phyloP scores from a whole-genome alignment of 352 stramenopile species.

The Pythium myriotylum region DNA sequence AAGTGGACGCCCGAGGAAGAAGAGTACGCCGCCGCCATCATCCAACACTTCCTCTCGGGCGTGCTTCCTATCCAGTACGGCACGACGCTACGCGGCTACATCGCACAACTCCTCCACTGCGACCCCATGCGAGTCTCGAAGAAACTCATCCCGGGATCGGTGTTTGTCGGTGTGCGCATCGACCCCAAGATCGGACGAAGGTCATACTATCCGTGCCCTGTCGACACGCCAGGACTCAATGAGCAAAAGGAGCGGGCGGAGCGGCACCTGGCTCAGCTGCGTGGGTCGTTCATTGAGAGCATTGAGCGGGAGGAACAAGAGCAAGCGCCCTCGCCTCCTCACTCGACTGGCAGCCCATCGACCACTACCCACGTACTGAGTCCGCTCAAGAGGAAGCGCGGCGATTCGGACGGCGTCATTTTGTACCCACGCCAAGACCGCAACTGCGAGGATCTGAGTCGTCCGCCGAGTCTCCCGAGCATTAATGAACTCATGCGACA shows the following conservation, averaged over 20 bases:
- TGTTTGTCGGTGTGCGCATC: constrained; percentile 68
- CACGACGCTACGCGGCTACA: constrained; percentile 65
- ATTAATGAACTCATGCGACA: neutral
- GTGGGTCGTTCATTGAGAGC: constrained; percentile 51
- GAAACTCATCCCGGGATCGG: constrained; percentile 59
- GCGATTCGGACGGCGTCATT: neutral
- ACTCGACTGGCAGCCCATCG: neutral
- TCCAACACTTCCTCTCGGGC: constrained; percentile 68
- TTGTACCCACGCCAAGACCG: neutral
- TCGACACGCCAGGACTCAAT: constrained; percentile 45
- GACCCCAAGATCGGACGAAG: constrained; percentile 67
- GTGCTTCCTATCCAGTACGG: constrained; percentile 68
- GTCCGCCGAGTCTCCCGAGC: neutral
- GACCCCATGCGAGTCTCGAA: constrained; percentile 80
- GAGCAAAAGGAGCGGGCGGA: constrained; percentile 46
- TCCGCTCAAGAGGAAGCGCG: constrained; percentile 12
- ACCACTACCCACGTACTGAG: neutral
- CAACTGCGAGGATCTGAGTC: neutral
- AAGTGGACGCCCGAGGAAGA: constrained; percentile 73
- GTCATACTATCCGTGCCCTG: constrained; percentile 62
- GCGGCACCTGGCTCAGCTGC: constrained; percentile 40
- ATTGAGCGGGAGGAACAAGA: constrained; percentile 55
- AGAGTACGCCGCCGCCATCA: constrained; percentile 61
- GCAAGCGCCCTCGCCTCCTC: neutral
- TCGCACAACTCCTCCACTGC: constrained; percentile 66